Evolutionary conservation across 331 rosid species (phyloP), one percentile per base, ranked within the genome.

Genomic region (Malus hybrid): DNA sequence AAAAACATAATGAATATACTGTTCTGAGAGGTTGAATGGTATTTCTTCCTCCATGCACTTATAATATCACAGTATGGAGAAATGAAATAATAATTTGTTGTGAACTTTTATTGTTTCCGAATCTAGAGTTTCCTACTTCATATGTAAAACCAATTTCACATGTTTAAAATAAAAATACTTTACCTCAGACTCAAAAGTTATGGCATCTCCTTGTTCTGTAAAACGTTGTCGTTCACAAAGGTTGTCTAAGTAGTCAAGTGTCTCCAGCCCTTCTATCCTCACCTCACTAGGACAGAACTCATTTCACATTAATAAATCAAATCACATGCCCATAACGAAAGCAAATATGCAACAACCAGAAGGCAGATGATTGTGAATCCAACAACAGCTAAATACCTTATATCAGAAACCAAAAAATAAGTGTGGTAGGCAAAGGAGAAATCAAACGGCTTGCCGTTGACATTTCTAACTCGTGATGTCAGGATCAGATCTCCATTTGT

Each of bases 191-290:
- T 93, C 98, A 71, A 91, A 93, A 66, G 98, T 93, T 64, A 91
- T 65, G 7, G 98, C 98, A 73, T 91, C 96, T 75, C 96, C 97
- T 90, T 93, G 98, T 78, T 93, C 98, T 24, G 97, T 93, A 75
- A 93, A 88, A 22, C 97, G 93, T 80, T 93, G 91, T 63, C 86
- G 90, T 57, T 84, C 89, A 68, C 74, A 87, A 60, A 91, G 96
- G 83, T 91, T 85, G 90, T 93, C 97, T n/a, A 93, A 84, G 85
- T 89, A 91, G 77, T 93, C 97, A 42, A 88, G 90, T 50, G 98
- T 93, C 88, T 93, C 98, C 79, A 93, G 82, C 72, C 96, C 96
- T 86, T 93, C 98, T 66, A 93, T 85, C 86, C 98, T 86, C 85
- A 93, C 92, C 88, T 93, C 97, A 76, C 98, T 93, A 24, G 42